Conservation (phyloP, 305 asterid species). For the Solanum hybrid region DNA sequence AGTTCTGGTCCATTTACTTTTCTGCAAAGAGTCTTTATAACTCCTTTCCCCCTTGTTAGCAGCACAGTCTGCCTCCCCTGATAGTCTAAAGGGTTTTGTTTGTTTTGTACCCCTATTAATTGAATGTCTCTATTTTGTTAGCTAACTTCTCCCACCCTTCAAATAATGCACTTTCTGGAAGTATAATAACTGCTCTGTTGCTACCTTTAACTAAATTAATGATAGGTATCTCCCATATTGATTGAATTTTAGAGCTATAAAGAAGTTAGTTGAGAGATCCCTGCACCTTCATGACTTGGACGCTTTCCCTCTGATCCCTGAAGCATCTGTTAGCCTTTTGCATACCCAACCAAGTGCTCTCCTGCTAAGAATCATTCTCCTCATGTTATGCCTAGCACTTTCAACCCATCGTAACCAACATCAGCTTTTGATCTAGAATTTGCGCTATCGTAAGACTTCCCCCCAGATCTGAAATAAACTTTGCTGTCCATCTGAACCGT, state of each 20-base stretch:
- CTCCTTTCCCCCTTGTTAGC: not conserved
- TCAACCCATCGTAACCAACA: not conserved
- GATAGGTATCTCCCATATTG: not conserved
- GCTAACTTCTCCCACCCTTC: not conserved
- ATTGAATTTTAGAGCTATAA: not conserved
- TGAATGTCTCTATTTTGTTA: not conserved
- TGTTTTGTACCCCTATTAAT: not conserved
- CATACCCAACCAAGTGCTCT: not conserved
- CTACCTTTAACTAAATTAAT: not conserved
- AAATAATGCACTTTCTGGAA: not conserved
- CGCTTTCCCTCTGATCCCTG: not conserved
- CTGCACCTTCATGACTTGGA: not conserved
- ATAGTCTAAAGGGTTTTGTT: not conserved
- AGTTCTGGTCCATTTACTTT: not conserved
- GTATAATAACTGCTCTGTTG: not conserved
- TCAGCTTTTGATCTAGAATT: not conserved
- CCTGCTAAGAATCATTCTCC: not conserved
- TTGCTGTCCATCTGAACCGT: not conserved
- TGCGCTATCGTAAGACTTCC: not conserved
- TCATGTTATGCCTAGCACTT: not conserved
- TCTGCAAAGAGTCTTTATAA: not conserved
- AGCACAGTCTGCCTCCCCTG: not conserved
- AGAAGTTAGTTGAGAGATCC: not conserved
- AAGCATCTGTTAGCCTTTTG: not conserved
- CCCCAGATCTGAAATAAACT: not conserved